phyloP scores from a whole-genome alignment of 768 basidiomycete species.

The Phaeotremella fagi region DNA sequence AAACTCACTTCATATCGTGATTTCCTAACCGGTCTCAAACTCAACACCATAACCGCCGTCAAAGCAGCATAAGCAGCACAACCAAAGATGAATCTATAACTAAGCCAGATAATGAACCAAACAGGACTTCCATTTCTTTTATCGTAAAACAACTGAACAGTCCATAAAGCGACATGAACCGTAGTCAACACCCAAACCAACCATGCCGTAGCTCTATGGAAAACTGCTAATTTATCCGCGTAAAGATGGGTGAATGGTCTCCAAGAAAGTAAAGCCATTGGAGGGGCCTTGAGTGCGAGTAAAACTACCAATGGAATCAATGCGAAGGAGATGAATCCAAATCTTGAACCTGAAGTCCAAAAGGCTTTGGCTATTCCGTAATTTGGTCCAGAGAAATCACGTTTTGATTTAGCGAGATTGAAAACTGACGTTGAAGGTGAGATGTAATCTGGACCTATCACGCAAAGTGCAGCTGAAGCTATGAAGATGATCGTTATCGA shows the following conservation, averaged over 20 bases:
- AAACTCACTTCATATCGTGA: conserved; percentile 45
- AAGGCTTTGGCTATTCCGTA: conserved; percentile 63
- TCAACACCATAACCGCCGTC: conserved; percentile 42
- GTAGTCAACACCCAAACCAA: conserved; percentile 63
- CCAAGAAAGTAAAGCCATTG: conserved; percentile 67
- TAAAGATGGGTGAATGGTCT: conserved; percentile 61
- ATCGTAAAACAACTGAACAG: conserved; percentile 60
- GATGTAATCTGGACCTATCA: conserved; percentile 68
- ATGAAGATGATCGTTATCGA: conserved; percentile 53
- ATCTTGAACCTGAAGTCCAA: conserved; percentile 67
- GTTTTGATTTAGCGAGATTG: conserved; percentile 48
- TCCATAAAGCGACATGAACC: conserved; percentile 65
- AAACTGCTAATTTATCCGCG: conserved; percentile 68
- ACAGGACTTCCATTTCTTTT: conserved; percentile 49
- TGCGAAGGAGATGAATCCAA: conserved; percentile 67
- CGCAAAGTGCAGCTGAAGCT: conserved; percentile 53
- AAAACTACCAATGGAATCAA: conserved; percentile 66
- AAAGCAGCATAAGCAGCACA: conserved; percentile 51
- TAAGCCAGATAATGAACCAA: conserved; percentile 57
- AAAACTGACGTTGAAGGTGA: conserved; percentile 54
- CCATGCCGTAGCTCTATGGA: conserved; percentile 69
- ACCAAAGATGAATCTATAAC: conserved; percentile 61
- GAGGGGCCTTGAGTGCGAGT: conserved; percentile 61
- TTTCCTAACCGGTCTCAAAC: conserved; percentile 39
- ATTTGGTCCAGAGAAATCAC: conserved; percentile 52